Conservation (phyloP, 768 basidiomycete species). For the Leccinum rimulosum region DNA sequence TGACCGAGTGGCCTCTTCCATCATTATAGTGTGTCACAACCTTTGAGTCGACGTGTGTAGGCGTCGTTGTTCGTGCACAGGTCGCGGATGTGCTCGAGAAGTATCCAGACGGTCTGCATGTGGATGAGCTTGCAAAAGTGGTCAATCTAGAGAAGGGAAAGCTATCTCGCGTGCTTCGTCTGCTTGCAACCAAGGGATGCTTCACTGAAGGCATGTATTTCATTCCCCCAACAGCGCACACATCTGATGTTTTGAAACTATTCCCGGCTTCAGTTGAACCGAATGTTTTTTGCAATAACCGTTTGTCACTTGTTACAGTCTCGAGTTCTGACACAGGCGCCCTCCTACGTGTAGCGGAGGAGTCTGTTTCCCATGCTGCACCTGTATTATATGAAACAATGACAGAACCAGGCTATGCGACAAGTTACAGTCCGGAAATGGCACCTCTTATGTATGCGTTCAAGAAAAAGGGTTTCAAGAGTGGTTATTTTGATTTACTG, state of each 20-base stretch:
- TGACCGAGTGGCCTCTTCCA: neutral
- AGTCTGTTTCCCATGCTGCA: constrained; percentile 15
- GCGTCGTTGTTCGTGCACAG: neutral
- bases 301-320: constrained; percentile 28
- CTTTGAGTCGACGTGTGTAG: constrained; percentile 27
- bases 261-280: constrained; percentile 16
- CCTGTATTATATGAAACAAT: constrained; percentile 23
- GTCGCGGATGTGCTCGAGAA: constrained; percentile 8
- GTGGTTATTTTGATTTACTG: constrained; percentile 22
- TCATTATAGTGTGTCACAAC: constrained; percentile 14
- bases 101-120: constrained; percentile 29
- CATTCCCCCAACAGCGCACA: neutral
- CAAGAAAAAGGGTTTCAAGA: constrained; percentile 13
- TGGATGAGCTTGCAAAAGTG: constrained; percentile 23
- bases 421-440: constrained; percentile 21
- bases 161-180: constrained; percentile 29
- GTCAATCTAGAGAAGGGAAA: constrained; percentile 27
- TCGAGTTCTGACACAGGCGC: constrained; percentile 11
- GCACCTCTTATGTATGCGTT: constrained; percentile 22
- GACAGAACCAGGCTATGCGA: constrained; percentile 24
- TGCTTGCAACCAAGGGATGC: constrained; percentile 30
- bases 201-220: neutral
- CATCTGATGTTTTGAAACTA: neutral
- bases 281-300: constrained; percentile 33
- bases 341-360: constrained; percentile 6